Base-by-base conservation (phyloP, 257 asterid species). In the Solanum peruvianum region DNA sequence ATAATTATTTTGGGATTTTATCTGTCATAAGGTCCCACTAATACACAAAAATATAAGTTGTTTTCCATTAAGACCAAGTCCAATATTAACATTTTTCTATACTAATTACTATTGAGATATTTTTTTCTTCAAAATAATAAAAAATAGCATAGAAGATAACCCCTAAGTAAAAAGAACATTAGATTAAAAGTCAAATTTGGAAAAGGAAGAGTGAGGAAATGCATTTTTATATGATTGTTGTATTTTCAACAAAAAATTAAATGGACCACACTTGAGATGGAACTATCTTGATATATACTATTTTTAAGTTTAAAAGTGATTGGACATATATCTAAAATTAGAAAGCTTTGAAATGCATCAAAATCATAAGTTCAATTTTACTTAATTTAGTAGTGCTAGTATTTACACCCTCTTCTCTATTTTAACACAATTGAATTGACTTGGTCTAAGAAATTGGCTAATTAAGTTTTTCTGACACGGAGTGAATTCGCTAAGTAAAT, bases 21-120 rank as follows among this genome's bases (percentile, higher is more conserved):
- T 89, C 91, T 89, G 91, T 86, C 92, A 16, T 89, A 86, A 89
- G 93, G 85, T 87, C 94, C 92, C 91, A 83, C 85, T 89, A 76
- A 80, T 42, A 66, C 44, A 80, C 27, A 41, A 80, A 18, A 72
- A 37, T 45, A 86, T 84, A 75, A 73, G 84, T 86, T 89, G 89
- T 88, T 82, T 76, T 86, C 60, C 82, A 85, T 87, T 86, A 88
- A 87, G 64, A 69, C 83, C 86, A 77, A 80, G 11, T 80, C 85
- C 41, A 80, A 29, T 80, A 45, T 80, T 47, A 45, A 45, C 42
- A 27, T 45, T 78, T 80, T 80, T 49, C 60, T 47, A 20, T 80
- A 29, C 10, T 27, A 47, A 29, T 16, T 47, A 47, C 13, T 16
- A 9, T 29, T 80, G 16, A 5, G 7, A 78, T 78, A 1, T 3